Evolutionary conservation across 768 basidiomycete genomes (phyloP), one percentile per base, ranked within the genome.

Genomic region (Phanerochaete sordida): DNA sequence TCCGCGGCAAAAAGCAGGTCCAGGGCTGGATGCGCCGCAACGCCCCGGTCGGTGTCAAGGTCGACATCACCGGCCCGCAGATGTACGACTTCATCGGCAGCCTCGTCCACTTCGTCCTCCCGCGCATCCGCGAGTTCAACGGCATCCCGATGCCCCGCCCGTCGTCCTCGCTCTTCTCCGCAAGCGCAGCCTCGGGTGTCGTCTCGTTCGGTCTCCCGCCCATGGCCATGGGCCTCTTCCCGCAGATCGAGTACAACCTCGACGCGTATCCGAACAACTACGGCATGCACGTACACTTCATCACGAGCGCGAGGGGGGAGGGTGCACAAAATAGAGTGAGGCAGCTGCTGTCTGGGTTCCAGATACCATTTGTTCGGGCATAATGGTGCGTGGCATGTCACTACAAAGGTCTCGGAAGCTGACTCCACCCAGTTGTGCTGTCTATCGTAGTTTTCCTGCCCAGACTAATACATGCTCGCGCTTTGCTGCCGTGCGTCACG

Each of bases 51-150:
- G 94, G 93, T 61, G 93, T 84, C 64, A 95, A 95, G 76, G 93
- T 98, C 61, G 91, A 91, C 70, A 75, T 99, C 65, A 87, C 85
- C 69, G 95, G 95, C 15, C 86, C 90, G 50, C 85, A 88, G 65
- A 98, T 98, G 95, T 98, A 93, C 77, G 90, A 93, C 66, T 98
- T 98, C 74, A 78, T 98, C 58, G 85, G 85, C 58, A 87, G 85
- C 8, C 82, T 99, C 66, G 84, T 87, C 67, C 94, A 98, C 69
- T 97, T 98, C 69, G 96, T 99, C 60, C 77, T 98, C n/a, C 96
- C 96, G 1, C 86, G 96, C 23, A 73, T 97, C 55, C 84, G 95
- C 68, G 95, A 98, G 68, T 99, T 94, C 76, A 78, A 81, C 12
- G 97, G 96, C 28, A 69, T 99, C 64, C 72, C 84, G 3, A 77